Evolutionary conservation across 768 basidiomycete species (phyloP), one percentile per base, ranked within the genome.

Genomic region (Exidia glandulosa): DNA sequence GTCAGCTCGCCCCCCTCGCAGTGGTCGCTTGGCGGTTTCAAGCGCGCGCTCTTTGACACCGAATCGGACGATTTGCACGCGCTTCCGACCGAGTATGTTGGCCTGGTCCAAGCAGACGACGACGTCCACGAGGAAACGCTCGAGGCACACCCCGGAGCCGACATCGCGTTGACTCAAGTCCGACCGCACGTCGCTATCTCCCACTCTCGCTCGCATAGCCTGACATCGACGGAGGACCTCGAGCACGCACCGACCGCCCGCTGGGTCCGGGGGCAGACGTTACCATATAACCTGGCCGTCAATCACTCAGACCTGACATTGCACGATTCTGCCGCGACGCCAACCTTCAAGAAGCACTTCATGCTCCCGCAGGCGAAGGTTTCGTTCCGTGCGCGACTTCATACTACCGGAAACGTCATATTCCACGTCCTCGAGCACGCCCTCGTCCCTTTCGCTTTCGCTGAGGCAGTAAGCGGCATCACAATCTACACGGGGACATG

Each of bases 401-500:
- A 9, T 27, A 52, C n/a, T 37, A 59, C n/a, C n/a, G 32, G 13
- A 32, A 31, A 79, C 36, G 81, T 70, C 69, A 2, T 87, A 86
- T 59, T 77, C 77, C 2, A 76, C 80, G 19, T 19, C 3, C 59
- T 80, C 14, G 87, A 93, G 68, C 75, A 87, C 36, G 65, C 67
- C 12, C 77, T 94, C 10, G 79, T 96, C 14, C 73, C 92, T 56
- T 83, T 86, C 14, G 94, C 81, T 2, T 86, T 87, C 57, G 79
- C 75, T 30, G 79, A 85, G 66, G 61, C 85, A 14, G 63, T 90
- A 30, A 78, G 81, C 1, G 94, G 94, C 0, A 77, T 92, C 32
- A 82, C 86, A 12, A 76, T 85, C 7, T 98, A 95, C 70, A 87
- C 90, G 1, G 94, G 94, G 14, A 87, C 89, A 56, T 95, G 94